Conservation (phyloP, 2,329 filamentous ascomycete genomes). For the Exophiala sp. region DNA sequence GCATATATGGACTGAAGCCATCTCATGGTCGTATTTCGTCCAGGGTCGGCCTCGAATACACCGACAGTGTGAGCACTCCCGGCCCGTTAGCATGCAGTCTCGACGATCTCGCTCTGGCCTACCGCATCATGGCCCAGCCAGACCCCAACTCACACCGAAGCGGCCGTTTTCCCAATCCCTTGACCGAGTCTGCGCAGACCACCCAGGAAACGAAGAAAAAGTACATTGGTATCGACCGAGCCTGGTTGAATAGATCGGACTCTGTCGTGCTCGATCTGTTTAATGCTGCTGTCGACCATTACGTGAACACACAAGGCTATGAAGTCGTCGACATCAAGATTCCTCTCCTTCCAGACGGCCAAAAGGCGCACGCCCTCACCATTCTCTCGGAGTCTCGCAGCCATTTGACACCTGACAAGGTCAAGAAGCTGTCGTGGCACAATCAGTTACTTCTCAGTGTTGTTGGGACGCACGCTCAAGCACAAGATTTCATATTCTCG, state of each 20-base stretch:
- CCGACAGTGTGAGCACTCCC: conserved; percentile 62
- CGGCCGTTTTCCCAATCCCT: conserved; percentile 54
- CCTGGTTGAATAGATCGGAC: conserved; percentile 69
- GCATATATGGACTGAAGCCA: conserved; percentile 77
- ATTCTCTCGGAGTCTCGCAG: conserved; percentile 70
- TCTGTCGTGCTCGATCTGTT: conserved; percentile 61
- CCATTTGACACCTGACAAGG: conserved; percentile 47
- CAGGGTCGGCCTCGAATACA: conserved; percentile 57
- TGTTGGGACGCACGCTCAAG: conserved; percentile 58
- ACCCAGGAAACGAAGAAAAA: conserved; percentile 42
- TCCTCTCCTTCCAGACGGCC: conserved; percentile 62
- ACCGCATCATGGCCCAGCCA: conserved; percentile 72
- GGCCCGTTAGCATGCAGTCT: conserved; percentile 75
- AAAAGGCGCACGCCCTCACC: conserved; percentile 71
- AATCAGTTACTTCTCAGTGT: conserved; percentile 60
- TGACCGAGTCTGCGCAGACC: conserved; percentile 33
- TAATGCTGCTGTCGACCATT: conserved; percentile 58
- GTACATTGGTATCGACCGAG: conserved; percentile 65
- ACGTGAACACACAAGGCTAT: conserved; percentile 37
- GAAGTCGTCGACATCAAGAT: conserved; percentile 49
- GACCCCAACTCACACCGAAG: conserved; percentile 49
- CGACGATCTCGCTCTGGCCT: conserved; percentile 75
- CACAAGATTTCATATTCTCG: conserved; percentile 67
- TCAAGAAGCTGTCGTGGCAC: conserved; percentile 23
- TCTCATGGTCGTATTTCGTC: conserved; percentile 63